These are phyloP conservation scores for Plasmopara halstedii DNA, from an alignment of 352 stramenopile genomes.

Conservation along the genomic window DNA sequence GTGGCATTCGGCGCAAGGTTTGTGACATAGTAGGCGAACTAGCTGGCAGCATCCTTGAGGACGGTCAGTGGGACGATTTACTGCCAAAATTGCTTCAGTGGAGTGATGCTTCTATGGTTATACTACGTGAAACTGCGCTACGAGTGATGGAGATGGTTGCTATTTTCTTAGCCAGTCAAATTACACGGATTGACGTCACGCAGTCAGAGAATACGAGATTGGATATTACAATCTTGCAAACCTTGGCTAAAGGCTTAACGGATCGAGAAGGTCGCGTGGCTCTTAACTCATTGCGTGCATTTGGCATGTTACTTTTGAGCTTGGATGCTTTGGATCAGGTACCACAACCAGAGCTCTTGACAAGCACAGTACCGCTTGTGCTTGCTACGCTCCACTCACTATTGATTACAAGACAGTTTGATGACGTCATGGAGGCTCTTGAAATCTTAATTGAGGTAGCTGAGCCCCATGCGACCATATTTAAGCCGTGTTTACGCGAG, in stretches of 20 bases:
- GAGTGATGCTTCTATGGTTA: constrained; percentile 35
- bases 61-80: constrained; percentile 73
- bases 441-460: constrained; percentile 79
- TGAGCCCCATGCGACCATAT: constrained; percentile 62
- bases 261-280: constrained; percentile 57
- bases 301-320: constrained; percentile 71
- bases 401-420: constrained; percentile 42
- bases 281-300: constrained; percentile 59
- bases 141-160: constrained; percentile 77
- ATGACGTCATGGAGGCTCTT: constrained; percentile 70
- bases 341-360: constrained; percentile 44
- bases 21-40: constrained; percentile 81
- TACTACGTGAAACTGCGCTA: constrained; percentile 59
- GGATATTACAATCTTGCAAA: constrained; percentile 45
- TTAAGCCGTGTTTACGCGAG: constrained; percentile 52
- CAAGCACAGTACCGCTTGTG: constrained; percentile 41
- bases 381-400: constrained; percentile 46
- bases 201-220: constrained; percentile 21
- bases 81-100: constrained; percentile 63
- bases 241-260: constrained; percentile 39
- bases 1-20: constrained; percentile 74
- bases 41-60: constrained; percentile 68
- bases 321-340: constrained; percentile 54
- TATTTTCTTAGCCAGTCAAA: constrained; percentile 54
- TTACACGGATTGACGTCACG: constrained; percentile 34